These are phyloP conservation scores for Pestalotiopsis sp. DNA, from an alignment of 2,329 filamentous ascomycete genomes.

Conservation along the genomic window DNA sequence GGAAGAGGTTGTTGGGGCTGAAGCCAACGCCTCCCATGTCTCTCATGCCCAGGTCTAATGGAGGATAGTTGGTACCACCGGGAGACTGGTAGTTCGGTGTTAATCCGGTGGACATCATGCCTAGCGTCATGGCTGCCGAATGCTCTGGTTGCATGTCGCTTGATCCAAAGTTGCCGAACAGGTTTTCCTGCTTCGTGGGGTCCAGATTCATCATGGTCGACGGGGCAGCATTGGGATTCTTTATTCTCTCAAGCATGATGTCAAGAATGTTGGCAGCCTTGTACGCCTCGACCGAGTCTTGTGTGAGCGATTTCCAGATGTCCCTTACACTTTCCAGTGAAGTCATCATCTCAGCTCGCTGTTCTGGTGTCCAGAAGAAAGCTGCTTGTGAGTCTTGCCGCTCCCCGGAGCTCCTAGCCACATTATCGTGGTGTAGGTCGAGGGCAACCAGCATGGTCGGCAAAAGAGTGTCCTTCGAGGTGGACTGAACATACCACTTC, in stretches of 20 bases:
- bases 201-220: constrained; percentile 13
- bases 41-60: constrained; percentile 44
- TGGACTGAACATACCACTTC: constrained; percentile 77
- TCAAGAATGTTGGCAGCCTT: constrained; percentile 83
- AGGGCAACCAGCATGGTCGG: constrained; percentile 83
- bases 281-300: constrained; percentile 84
- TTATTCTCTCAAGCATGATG: constrained; percentile 82
- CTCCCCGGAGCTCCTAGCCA: constrained; percentile 44
- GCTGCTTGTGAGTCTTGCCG: constrained; percentile 45
- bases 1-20: constrained; percentile 40
- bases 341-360: constrained; percentile 74
- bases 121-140: constrained; percentile 43
- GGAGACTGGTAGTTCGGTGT: constrained; percentile 39
- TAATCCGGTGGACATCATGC: constrained; percentile 43
- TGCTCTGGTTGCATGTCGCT: constrained; percentile 40
- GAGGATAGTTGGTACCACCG: constrained; percentile 40
- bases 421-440: constrained; percentile 74
- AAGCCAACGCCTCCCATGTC: constrained; percentile 27
- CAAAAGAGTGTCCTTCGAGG: constrained; percentile 82
- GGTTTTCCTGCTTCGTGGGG: constrained; percentile 22
- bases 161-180: constrained; percentile 29
- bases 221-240: constrained; percentile 39
- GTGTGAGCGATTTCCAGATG: constrained; percentile 80
- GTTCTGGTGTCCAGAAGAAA: constrained; percentile 59
- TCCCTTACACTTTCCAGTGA: constrained; percentile 71